A percentile compares a stretch with the other conserved stretches of the same genome.
These are phyloP conservation scores for Diaporthe australafricana DNA, from an alignment of 2,329 filamentous ascomycete genomes.

Conservation along the genomic window DNA sequence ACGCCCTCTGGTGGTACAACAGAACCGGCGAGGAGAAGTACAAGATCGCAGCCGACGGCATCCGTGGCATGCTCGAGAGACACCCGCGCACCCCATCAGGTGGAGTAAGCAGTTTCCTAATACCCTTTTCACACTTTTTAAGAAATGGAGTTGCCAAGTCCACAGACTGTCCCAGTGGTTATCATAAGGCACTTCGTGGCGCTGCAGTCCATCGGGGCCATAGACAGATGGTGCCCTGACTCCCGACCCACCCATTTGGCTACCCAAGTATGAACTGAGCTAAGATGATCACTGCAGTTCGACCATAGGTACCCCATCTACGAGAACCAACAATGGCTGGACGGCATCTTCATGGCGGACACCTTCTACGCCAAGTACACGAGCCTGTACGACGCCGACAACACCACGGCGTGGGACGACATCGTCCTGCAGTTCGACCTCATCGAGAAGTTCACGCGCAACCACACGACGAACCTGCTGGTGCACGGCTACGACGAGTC, in stretches of 20 bases:
- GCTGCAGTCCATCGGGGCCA: neutral
- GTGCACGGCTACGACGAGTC: constrained; percentile 67
- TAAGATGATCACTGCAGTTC: constrained; percentile 42
- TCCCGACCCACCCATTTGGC: neutral
- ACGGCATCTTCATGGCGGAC: constrained; percentile 55
- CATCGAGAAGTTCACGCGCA: constrained; percentile 48
- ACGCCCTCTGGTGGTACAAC: constrained; percentile 51
- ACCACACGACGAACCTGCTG: constrained; percentile 55
- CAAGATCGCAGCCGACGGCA: constrained; percentile 51
- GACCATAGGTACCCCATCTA: constrained; percentile 55
- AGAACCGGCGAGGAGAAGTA: constrained; percentile 51
- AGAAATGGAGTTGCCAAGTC: neutral
- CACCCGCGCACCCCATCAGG: constrained; percentile 53
- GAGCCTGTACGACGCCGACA: constrained; percentile 40
- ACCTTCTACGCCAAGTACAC: constrained; percentile 46
- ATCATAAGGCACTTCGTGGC: no score
- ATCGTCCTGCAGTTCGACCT: constrained; percentile 31
- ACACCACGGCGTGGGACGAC: constrained; percentile 43
- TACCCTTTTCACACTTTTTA: neutral
- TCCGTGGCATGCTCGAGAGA: constrained; percentile 52
- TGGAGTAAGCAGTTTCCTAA: constrained; percentile 40
- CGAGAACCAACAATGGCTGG: constrained; percentile 58
- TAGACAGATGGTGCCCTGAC: neutral
- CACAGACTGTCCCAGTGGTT: neutral
- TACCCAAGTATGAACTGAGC: neutral